These are phyloP conservation scores for Colletotrichum limetticola DNA, from an alignment of 2,329 filamentous ascomycete genomes.

Conservation along the genomic window DNA sequence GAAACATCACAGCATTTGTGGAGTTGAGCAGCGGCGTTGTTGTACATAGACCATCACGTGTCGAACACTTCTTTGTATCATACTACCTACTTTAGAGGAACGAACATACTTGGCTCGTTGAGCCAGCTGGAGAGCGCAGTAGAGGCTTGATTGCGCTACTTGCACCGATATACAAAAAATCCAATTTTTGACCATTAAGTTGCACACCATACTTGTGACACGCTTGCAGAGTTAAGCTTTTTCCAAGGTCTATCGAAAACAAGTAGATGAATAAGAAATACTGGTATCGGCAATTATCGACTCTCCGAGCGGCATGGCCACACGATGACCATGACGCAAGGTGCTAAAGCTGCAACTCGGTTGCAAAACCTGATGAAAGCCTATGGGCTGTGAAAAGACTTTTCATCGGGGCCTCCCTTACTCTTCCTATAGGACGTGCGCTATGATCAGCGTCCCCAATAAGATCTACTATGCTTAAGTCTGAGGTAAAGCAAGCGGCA, in stretches of 20 bases:
- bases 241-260: not conserved
- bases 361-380: not conserved
- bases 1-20: not conserved
- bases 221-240: not conserved
- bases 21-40: not conserved
- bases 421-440: not conserved
- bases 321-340: not conserved
- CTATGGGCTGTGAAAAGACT: not conserved
- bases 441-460: not conserved
- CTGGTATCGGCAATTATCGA: not conserved
- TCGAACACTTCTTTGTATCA: not conserved
- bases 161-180: not conserved
- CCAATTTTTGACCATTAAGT: not conserved
- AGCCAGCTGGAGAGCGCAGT: not conserved
- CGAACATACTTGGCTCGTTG: not conserved
- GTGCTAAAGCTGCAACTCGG: not conserved
- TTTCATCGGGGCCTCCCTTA: not conserved
- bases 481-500: not conserved
- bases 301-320: not conserved
- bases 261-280: not conserved
- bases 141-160: not conserved
- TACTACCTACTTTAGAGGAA: not conserved
- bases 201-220: not conserved
- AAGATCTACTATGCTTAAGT: not conserved
- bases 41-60: not conserved